phyloP scores from a whole-genome alignment of 495 filamentous ascomycete species.

The Penicillium arizonense region DNA sequence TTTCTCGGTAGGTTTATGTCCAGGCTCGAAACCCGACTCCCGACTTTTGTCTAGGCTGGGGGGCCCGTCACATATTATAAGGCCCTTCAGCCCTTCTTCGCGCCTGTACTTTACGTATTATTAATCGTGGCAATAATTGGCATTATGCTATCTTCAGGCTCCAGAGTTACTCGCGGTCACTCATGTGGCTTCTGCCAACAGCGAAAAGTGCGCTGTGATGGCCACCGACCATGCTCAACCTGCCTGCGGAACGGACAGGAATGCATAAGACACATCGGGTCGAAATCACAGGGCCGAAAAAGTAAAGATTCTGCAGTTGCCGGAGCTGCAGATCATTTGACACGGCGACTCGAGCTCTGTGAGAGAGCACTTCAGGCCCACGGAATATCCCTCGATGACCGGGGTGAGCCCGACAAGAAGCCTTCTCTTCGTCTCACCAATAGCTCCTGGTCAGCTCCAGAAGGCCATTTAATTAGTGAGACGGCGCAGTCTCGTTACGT shows the following conservation, averaged over 20 bases:
- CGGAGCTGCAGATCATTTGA: background rate
- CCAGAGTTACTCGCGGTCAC: background rate
- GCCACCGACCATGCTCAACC: background rate
- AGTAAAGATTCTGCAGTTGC: background rate
- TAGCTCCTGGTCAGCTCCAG: background rate
- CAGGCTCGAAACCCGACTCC: too few relatives aligned
- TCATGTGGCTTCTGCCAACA: background rate
- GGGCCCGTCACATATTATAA: too few relatives aligned
- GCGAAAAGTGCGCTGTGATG: background rate
- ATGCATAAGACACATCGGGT: too few relatives aligned
- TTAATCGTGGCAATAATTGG: background rate
- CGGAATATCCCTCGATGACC: background rate
- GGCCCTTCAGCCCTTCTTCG: too few relatives aligned
- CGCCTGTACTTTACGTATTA: background rate
- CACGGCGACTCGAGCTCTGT: background rate
- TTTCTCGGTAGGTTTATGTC: too few relatives aligned
- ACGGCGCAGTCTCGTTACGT: background rate
- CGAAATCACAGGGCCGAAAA: background rate
- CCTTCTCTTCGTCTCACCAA: constrained; percentile 1
- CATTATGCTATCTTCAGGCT: background rate
- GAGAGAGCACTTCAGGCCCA: background rate
- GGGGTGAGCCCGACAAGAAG: background rate
- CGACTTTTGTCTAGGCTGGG: too few relatives aligned
- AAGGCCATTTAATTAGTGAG: background rate
- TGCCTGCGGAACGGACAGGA: too few relatives aligned